These are phyloP conservation scores for Luffa aegyptiaca DNA, from an alignment of 306 rosid genomes.

Conservation along the genomic window DNA sequence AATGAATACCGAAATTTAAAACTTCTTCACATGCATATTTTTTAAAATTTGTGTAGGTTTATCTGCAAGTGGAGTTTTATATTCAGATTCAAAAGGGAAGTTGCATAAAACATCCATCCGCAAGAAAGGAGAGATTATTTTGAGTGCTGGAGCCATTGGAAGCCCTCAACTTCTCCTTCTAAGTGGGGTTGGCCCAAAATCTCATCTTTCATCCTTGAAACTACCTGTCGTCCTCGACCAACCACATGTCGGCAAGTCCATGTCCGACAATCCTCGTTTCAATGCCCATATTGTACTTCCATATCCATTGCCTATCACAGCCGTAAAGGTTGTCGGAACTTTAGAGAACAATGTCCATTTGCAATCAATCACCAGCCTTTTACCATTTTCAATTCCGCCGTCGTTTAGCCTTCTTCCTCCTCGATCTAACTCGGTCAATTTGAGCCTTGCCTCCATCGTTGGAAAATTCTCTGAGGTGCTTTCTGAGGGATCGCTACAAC, in stretches of 20 bases:
- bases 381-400: neutral
- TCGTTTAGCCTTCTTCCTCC: neutral
- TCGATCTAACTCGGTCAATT: neutral
- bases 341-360: neutral
- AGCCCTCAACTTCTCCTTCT: constrained; percentile 26
- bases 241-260: constrained; percentile 11
- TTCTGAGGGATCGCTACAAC: neutral
- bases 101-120: constrained; percentile 13
- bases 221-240: constrained; percentile 15
- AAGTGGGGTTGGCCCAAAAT: constrained; percentile 18
- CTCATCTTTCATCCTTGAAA: constrained; percentile 1
- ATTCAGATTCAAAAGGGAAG: constrained; percentile 12
- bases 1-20: too few species aligned
- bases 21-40: neutral
- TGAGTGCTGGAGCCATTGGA: constrained; percentile 25
- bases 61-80: constrained; percentile 18
- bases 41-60: neutral
- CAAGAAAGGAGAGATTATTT: constrained; percentile 14
- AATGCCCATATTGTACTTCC: neutral
- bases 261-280: constrained; percentile 19
- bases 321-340: neutral
- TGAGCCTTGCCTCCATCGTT: neutral
- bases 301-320: neutral
- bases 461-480: neutral
- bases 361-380: neutral